These are phyloP conservation scores for Bipolaris gigantea DNA, from an alignment of 2,329 filamentous ascomycete species.

Conservation along the genomic window DNA sequence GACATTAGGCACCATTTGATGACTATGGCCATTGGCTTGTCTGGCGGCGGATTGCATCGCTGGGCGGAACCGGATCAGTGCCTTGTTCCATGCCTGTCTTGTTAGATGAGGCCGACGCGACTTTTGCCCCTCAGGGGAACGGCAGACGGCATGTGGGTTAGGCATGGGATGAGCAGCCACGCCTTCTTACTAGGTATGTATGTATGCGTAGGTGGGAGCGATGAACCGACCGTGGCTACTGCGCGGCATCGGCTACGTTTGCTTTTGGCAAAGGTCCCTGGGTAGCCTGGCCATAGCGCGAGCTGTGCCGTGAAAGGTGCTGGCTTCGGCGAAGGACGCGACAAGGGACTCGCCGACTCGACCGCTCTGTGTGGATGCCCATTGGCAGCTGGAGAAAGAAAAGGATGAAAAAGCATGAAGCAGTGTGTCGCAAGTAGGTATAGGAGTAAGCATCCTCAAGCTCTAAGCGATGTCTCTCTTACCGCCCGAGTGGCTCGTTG, in stretches of 20 bases:
- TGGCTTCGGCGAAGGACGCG: neutral
- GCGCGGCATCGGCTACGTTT: conserved; percentile 27
- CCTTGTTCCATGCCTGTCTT: conserved; percentile 8
- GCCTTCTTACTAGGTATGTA: conserved; percentile 5
- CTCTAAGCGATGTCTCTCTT: conserved; percentile 1
- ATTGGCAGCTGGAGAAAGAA: neutral
- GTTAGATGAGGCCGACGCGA: conserved; percentile 11
- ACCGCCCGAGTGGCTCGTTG: neutral
- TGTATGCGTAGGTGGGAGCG: conserved; percentile 31
- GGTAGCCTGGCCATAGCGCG: conserved; percentile 34
- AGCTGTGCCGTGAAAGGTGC: conserved; percentile 6
- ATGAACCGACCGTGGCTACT: conserved; percentile 34
- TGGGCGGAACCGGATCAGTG: conserved; percentile 24
- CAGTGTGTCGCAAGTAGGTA: neutral
- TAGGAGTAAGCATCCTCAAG: neutral
- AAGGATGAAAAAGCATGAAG: neutral
- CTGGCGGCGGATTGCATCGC: conserved; percentile 11
- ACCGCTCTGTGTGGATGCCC: conserved; percentile 11
- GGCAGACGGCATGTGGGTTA: conserved; percentile 24
- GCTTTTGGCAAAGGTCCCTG: conserved; percentile 26
- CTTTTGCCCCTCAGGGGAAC: conserved; percentile 33
- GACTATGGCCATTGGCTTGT: conserved; percentile 6
- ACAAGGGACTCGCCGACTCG: conserved; percentile 17
- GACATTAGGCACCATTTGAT: conserved; percentile 14
- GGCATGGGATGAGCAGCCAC: conserved; percentile 5